Base-by-base conservation (phyloP, 2,329 filamentous ascomycete genomes). In the Myriosclerotinia curreyana region DNA sequence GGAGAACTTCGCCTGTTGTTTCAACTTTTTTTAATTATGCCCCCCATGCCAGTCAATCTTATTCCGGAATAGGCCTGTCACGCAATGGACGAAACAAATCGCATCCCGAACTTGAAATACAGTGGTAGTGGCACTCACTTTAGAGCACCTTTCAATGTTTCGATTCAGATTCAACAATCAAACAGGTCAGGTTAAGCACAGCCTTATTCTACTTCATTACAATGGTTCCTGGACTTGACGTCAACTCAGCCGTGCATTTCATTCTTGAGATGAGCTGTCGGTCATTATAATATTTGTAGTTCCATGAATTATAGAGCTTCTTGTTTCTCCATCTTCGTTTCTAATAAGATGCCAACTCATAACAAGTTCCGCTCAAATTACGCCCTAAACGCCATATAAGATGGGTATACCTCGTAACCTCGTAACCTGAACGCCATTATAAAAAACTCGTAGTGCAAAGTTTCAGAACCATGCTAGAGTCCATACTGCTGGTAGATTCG, bases 391-490 rank as follows among this genome's bases (percentile, higher is more conserved):
- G 61, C 61, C 61, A 15, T 7, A 59, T 38, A 53, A 55, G 31
- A 62, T 63, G 61, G 61, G 61, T 63, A 63, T 59, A 63, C 44
- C 61, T 59, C 44, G 42, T 50, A 44, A 28, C 46, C 28, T 31
- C 28, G n/a, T n/a, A n/a, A n/a, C n/a, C 44, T 63, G 22, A 59
- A 63, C 61, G 44, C 61, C 61, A 28, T 49, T 31, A 59, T 25
- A 58, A 34, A 25, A 63, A 59, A 62, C 9, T 14, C 34, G 52
- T 22, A 42, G 42, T 42, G 42, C 40, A 59, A 34, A 11, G 28
- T 2, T 22, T 81, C 79, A 98, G 74, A 98, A 92, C 93, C 95
- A 99, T 34, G 92, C 92, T 75, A 98, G 75, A 31, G 93, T 98
- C 95, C 95, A 99, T 64, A 95, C 83, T 3, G 92, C 91, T 22